Evolutionary conservation across 176 grass and related monocot species (phyloP).

Genomic region (Miscanthus lutarioriparius): DNA sequence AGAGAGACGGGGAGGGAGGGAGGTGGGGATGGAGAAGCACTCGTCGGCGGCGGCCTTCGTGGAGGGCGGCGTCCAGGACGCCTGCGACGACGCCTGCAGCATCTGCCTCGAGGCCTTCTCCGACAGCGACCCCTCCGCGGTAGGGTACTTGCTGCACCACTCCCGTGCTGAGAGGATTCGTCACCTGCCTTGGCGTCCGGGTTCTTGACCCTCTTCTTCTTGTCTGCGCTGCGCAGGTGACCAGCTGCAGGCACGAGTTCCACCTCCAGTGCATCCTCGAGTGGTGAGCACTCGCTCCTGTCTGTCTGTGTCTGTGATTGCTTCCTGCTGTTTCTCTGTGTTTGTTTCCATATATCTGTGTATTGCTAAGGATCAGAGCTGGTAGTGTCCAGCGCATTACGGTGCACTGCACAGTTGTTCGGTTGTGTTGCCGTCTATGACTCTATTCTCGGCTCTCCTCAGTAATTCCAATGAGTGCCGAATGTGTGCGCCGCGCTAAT

Average conservation of each 20-base stretch:
- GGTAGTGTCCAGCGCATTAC: too few species aligned
- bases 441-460: background rate
- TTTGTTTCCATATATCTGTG: too few species aligned
- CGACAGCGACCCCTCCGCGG: conserved; percentile 65
- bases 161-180: background rate
- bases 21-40: conserved; percentile 38
- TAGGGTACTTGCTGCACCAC: background rate
- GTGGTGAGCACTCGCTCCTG: conserved; percentile 50
- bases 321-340: background rate
- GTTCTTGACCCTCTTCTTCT: background rate
- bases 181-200: background rate
- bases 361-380: too few species aligned
- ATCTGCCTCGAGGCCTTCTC: conserved; percentile 72
- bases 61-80: conserved; percentile 67
- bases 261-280: conserved; percentile 78
- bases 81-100: conserved; percentile 66
- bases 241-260: conserved; percentile 65
- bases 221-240: conserved; percentile 38
- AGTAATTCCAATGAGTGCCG: background rate
- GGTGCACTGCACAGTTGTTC: background rate
- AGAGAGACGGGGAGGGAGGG: background rate
- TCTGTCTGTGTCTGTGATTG: background rate
- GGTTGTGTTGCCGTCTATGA: background rate
- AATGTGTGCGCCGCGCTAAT: background rate
- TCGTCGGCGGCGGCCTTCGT: conserved; percentile 68